Base-by-base conservation (phyloP, 441 rosid species). In the Eugenia klotzschiana region DNA sequence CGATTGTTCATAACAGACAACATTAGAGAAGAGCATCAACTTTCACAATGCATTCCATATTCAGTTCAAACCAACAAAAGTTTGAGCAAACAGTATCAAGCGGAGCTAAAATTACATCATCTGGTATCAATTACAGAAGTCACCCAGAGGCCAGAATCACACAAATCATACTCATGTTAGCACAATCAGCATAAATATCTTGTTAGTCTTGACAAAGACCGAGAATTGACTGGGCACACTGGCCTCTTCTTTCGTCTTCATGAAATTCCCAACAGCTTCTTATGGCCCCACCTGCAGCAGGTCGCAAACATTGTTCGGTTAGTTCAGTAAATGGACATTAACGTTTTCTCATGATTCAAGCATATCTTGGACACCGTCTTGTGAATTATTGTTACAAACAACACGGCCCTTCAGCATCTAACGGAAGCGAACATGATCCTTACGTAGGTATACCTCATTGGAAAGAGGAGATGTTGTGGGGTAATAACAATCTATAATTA, bases 381-480 rank as follows among this genome's bases (percentile, higher is more conserved):
- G 50, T 41, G 7, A 50, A 26, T 23, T 27, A 49, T 72, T 13
- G 51, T 4, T 43, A 16, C 49, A 22, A 10, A 58, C 20, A 1
- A 52, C 23, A 29, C 8, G 73, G 7, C 27, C 50, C 53, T 10
- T 86, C 56, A 72, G 18, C 10, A 57, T 64, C 43, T 8, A 3
- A 18, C 0, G 15, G 46, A 29, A 20, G 27, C 1, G 25, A 51
- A 53, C 81, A 18, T 33, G 57, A 80, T 33, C 27, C 33, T 8
- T 51, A 26, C 60, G 27, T 33, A 83, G 69, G 15, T 81, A 86
- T 87, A 93, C 96, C 98, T 93, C 96, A 26, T 93, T 84, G 72
- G 92, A 87, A 82, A 92, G 92, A 84, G 97, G 95, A 84, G 97
- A 88, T 85, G 98, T 92, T 46, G 97, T 93, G 41, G 40, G 98